phyloP scores from a whole-genome alignment of 1,284 basidiomycete species.

The Chondrostereum purpureum region DNA sequence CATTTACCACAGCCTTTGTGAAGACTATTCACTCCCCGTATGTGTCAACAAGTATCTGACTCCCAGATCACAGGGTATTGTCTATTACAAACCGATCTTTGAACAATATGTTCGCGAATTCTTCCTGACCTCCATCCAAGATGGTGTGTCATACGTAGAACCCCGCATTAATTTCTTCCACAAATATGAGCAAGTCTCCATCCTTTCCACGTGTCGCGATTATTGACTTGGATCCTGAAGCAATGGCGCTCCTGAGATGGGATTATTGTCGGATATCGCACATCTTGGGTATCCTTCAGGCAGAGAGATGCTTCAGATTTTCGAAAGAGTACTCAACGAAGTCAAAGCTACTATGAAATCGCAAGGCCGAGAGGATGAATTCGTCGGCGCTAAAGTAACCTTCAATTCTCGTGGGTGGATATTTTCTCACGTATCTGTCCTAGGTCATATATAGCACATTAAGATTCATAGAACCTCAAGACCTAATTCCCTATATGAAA shows the following conservation, averaged over 20 bases:
- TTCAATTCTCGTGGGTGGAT: slow-evolving; percentile 1
- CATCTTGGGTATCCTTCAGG: slow-evolving; percentile 39
- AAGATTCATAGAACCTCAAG: slow-evolving; percentile 48
- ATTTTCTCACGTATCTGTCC: not conserved
- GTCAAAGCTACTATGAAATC: slow-evolving; percentile 46
- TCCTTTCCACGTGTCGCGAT: not conserved
- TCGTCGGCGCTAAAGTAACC: slow-evolving; percentile 56
- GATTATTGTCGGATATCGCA: not conserved
- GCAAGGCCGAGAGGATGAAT: slow-evolving; percentile 50
- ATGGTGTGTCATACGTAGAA: slow-evolving; percentile 72
- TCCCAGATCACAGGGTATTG: slow-evolving; percentile 39
- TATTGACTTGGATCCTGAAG: not conserved
- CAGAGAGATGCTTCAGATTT: slow-evolving; percentile 52
- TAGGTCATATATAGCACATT: slow-evolving; percentile 72
- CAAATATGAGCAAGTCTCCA: slow-evolving; percentile 33
- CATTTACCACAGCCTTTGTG: slow-evolving; percentile 44
- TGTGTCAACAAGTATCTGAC: not conserved
- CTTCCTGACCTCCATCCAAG: slow-evolving; percentile 55
- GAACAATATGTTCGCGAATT: slow-evolving; percentile 56
- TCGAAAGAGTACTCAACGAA: slow-evolving; percentile 48
- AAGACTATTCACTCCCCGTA: slow-evolving; percentile 14
- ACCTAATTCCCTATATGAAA: slow-evolving; percentile 60
- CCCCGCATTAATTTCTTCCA: slow-evolving; percentile 60
- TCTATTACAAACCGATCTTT: slow-evolving; percentile 51
- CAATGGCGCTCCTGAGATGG: not conserved